A percentile compares a stretch with the other conserved stretches of the same genome.
Evolutionary conservation across 2,329 filamentous ascomycete species (phyloP).

Genomic region (Cladophialophora psammophila): DNA sequence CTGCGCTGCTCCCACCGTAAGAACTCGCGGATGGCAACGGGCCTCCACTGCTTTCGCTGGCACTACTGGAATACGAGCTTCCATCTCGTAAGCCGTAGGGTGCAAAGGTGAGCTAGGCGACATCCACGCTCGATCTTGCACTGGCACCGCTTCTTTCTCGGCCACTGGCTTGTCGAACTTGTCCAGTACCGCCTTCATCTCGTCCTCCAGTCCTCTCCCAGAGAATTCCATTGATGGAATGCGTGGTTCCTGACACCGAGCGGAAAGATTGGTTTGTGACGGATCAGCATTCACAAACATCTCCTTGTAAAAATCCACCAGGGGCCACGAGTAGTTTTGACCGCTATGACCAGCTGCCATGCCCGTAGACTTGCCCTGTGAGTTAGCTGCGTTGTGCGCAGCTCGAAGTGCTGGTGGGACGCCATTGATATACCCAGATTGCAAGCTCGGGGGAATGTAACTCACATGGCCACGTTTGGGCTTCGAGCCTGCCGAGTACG

Average conservation of each 20-base stretch:
- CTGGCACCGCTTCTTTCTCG: conserved; percentile 1
- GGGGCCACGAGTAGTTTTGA: conserved; percentile 24
- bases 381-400: conserved; percentile 1
- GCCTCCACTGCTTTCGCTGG: neutral
- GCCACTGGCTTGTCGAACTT: neutral
- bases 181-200: conserved; percentile 22
- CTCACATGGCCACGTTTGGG: conserved; percentile 11
- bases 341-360: neutral
- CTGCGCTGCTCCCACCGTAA: neutral
- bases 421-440: conserved; percentile 29
- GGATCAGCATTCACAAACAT: conserved; percentile 31
- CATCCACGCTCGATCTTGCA: conserved; percentile 8
- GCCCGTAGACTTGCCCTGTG: neutral
- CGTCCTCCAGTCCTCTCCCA: conserved; percentile 9
- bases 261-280: conserved; percentile 10
- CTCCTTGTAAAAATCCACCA: conserved; percentile 32
- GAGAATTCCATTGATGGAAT: conserved; percentile 26
- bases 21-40: neutral
- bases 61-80: conserved; percentile 8
- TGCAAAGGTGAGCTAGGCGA: conserved; percentile 16
- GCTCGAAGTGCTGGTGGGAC: conserved; percentile 27
- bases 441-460: conserved; percentile 28
- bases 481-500: conserved; percentile 20
- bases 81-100: conserved; percentile 14
- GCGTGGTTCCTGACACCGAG: conserved; percentile 28